Evolutionary conservation across 2,329 filamentous ascomycete genomes (phyloP), one percentile per base, ranked within the genome.

Genomic region (Aspergillus sp.): DNA sequence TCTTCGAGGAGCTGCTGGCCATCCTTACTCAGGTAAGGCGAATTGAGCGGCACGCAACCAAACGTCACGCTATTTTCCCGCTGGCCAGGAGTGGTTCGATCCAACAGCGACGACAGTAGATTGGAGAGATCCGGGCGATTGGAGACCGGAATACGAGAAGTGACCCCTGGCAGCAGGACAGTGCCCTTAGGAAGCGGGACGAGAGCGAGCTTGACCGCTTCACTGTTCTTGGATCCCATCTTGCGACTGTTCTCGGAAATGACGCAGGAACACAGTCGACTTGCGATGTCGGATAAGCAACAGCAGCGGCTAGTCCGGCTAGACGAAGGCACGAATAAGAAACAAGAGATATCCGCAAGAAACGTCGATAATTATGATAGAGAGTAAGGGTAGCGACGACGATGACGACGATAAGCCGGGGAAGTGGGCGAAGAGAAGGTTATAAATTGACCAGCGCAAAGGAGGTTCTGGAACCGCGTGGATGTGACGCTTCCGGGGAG

Each of bases 61-160:
- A 97, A 83, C 6, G 86, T 83, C 56, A 95, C 81, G 55, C 81
- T 76, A 52, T 77, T 78, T 29, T 83, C 75, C 2, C 73, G 79
- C 58, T 82, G 83, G 27, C 74, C 70, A 36, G 80, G 79, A 32
- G 85, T 76, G 29, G 83, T 83, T 56, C 83, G 82, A 59, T 86
- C 86, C 69, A 94, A 91, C 50, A 95, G 80, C 57, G 85, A 83
- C 19, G 89, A 86, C 48, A 98, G 81, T 40, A 97, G 80, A 43
- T 91, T 86, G 45, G 88, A 85, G 55, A 97, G 85, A 68, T 97
- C 93, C 55, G 88, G 82, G 44, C 91, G 87, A 66, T 84, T 83
- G 36, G 84, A 81, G 44, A 96, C 84, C 46, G 88, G 82, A 54
- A 97, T 86, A 57, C 90, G 85, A 57, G 94, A 79, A 43, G 90